Evolutionary conservation across 495 filamentous ascomycete genomes (phyloP), one percentile per base, ranked within the genome.

Genomic region (Sordaria brevicollis): DNA sequence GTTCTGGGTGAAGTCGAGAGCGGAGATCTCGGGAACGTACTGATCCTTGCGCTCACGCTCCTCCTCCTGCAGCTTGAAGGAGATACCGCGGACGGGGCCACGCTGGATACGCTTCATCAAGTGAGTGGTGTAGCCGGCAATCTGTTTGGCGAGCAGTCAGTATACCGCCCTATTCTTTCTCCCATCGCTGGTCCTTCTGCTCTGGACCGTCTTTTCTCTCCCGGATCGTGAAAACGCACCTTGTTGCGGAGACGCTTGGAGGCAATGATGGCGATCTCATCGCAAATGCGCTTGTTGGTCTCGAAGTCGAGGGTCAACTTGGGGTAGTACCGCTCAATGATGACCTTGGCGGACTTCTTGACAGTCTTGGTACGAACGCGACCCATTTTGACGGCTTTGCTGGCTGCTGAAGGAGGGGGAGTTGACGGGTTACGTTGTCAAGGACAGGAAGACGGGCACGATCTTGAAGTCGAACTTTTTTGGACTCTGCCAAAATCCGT

Each of bases 61-160:
- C 86, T 98, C 95, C 86, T 99, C 95, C 87, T 99, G 95, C 68
- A 99, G 91, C 89, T 98, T 99, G 93, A 99, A 99, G 82, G 96
- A 98, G 85, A 99, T 99, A 88, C 95, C 95, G 78, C 95, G 95
- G 83, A 99, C 95, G 73, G 95, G 95, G 65, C 95, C 95, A 82
- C 95, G 93, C 86, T 97, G 94, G 80, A 99, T 99, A 85, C 95
- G 95, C 88, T 97, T 97, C 95, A 99, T 84, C 81, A 93, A 82
- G 79, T 94, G 93, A 71, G 94, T 98, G 76, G 94, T 97, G 88
- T 97, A 98, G 77, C 95, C 95, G 79, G 95, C 95, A 87, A 98
- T 97, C 93, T 95, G 76, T 38, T n/a, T 62, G 29, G 10, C n/a
- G 3, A 15, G 8, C 31, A 36, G 57, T 78, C 66, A 78, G 72